phyloP scores from a whole-genome alignment of 768 basidiomycete species.

The Galerina sulciceps region DNA sequence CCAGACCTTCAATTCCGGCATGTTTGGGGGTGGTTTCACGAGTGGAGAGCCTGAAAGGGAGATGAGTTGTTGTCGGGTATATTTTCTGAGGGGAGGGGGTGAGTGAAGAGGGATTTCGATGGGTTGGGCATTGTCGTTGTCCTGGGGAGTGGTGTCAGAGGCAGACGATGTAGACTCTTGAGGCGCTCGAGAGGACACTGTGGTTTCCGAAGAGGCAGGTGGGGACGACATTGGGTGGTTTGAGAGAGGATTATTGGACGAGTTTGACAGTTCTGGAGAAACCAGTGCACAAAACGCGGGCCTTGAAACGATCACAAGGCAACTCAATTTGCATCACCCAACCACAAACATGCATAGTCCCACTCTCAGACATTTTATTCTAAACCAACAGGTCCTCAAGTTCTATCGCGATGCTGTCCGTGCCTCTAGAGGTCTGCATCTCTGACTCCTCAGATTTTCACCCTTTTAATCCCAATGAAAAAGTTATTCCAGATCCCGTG shows the following conservation, averaged over 20 bases:
- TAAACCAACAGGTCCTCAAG: constrained; percentile 60
- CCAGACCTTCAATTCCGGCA: constrained; percentile 87
- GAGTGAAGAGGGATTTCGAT: constrained; percentile 33
- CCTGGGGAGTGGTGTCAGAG: constrained; percentile 21
- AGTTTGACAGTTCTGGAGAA: constrained; percentile 17
- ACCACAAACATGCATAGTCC: constrained; percentile 30
- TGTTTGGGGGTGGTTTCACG: constrained; percentile 68
- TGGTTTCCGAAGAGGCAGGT: constrained; percentile 5
- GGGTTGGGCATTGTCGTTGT: constrained; percentile 16
- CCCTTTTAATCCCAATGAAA: constrained; percentile 1
- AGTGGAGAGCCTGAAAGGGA: constrained; percentile 75
- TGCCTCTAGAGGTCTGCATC: constrained; percentile 61
- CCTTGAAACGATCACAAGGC: constrained; percentile 42
- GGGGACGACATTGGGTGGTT: constrained; percentile 23
- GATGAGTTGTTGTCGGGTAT: constrained; percentile 73
- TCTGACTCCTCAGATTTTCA: constrained; percentile 1
- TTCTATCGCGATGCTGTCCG: constrained; percentile 74
- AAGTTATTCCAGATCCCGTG: constrained; percentile 65
- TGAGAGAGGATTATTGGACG: constrained; percentile 8
- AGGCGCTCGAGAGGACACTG: constrained; percentile 5
- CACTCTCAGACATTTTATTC: constrained; percentile 77
- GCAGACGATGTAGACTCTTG: constrained; percentile 22
- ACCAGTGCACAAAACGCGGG: constrained; percentile 43
- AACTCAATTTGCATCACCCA: constrained; percentile 27
- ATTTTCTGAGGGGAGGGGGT: constrained; percentile 59